Evolutionary conservation across 345 rosid genomes (phyloP).

Genomic region (Trapa incisa): DNA sequence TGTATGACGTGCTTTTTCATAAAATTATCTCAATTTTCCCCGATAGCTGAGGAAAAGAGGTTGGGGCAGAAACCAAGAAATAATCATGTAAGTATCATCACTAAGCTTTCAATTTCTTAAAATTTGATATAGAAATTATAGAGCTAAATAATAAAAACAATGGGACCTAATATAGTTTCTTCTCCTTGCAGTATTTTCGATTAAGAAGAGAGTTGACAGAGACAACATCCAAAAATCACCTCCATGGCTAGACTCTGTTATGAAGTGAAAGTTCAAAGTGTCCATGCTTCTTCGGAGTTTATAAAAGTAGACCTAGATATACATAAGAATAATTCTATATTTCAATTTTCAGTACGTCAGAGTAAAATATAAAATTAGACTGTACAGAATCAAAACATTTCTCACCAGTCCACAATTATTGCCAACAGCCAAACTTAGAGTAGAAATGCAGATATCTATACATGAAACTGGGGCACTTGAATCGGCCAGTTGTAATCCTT

Average conservation of each 20-base stretch:
- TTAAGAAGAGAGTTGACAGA: neutral
- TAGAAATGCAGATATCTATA: conserved; percentile 36
- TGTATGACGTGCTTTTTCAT: neutral
- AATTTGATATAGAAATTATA: neutral
- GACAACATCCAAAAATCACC: conserved; percentile 20
- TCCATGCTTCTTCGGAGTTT: conserved; percentile 20
- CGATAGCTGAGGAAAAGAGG: neutral
- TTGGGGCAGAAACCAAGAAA: neutral
- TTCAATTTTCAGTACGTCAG: neutral
- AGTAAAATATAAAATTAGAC: neutral
- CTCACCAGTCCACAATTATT: conserved; percentile 51
- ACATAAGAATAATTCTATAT: conserved; percentile 2
- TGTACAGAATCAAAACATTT: conserved; percentile 9
- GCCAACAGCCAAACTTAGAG: conserved; percentile 53
- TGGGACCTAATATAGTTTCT: neutral
- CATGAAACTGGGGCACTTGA: conserved; percentile 33
- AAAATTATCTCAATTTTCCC: neutral
- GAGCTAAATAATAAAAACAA: neutral
- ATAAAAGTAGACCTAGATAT: conserved; percentile 42
- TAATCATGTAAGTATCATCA: neutral
- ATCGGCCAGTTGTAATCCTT: conserved; percentile 26
- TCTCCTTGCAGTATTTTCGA: neutral
- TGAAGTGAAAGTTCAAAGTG: conserved; percentile 23
- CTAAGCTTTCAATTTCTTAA: neutral
- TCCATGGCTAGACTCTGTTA: conserved; percentile 33